Evolutionary conservation across 2,329 filamentous ascomycete genomes (phyloP).

Genomic region (Scleromitrula shiraiana): DNA sequence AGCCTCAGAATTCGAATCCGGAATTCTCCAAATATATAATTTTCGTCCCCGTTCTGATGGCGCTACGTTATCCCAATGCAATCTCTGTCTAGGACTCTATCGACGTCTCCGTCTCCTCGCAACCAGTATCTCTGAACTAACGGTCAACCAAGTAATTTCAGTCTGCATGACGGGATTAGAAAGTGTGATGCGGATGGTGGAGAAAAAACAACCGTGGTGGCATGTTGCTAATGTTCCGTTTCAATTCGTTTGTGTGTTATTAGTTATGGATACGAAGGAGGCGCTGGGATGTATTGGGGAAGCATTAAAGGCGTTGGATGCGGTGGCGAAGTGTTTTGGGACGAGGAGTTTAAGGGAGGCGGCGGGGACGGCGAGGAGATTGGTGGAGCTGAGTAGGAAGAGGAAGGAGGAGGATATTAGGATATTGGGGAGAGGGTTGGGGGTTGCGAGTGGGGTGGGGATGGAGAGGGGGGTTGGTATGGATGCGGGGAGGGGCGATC

Average conservation of each 20-base stretch:
- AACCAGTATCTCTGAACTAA: neutral
- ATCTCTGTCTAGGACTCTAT: slow-evolving; percentile 3
- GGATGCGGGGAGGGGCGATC: too few species aligned
- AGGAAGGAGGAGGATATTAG: slow-evolving; percentile 14
- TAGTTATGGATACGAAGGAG: slow-evolving; percentile 15
- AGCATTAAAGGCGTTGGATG: slow-evolving; percentile 18
- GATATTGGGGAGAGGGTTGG: neutral
- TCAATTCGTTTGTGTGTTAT: slow-evolving; percentile 19
- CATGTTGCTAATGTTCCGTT: slow-evolving; percentile 18
- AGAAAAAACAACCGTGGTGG: slow-evolving; percentile 18
- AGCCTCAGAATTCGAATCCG: neutral
- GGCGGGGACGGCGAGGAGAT: slow-evolving; percentile 14
- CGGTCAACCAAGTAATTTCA: slow-evolving; percentile 1
- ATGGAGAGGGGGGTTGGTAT: too few species aligned
- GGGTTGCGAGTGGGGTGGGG: neutral
- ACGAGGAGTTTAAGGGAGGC: slow-evolving; percentile 18
- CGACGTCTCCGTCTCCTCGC: slow-evolving; percentile 3
- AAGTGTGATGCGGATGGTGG: slow-evolving; percentile 12
- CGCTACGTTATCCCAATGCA: slow-evolving; percentile 1
- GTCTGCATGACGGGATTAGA: slow-evolving; percentile 10
- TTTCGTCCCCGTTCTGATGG: neutral
- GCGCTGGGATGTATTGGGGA: slow-evolving; percentile 16
- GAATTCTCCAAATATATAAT: neutral
- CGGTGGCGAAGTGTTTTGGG: slow-evolving; percentile 11
- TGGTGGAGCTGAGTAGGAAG: slow-evolving; percentile 17